Evolutionary conservation across 1,139 yeast genomes (phyloP), one percentile per base, ranked within the genome.

Genomic region (Sugiyamaella xylanicola): DNA sequence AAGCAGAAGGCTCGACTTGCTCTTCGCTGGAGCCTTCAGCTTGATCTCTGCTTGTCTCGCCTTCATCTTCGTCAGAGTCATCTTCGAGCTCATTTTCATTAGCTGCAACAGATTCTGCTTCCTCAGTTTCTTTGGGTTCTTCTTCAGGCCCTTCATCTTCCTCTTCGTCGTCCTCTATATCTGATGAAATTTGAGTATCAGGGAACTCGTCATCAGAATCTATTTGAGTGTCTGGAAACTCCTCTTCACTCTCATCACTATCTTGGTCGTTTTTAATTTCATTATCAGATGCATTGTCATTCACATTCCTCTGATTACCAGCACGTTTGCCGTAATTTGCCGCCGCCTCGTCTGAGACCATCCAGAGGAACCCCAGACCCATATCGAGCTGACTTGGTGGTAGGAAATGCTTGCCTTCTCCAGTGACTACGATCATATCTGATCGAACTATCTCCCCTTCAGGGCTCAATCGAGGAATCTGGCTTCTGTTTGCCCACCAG

Each of bases 311-410:
- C 9, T 20, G 8, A n/a, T 32, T 63, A 20, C 60, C 62, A 13
- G 51, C 61, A 11, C 47, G 59, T 52, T 84, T 72, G 35, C 72
- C 73, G 55, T 81, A 78, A 56, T 73, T 75, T 19, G 67, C 68
- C 2, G 79, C 71, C 0, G 84, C 76, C 15, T 74, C 81, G 50
- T 81, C 85, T 62, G 83, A 85, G 4, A 85, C 81, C 54, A 86
- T 74, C 86, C 95, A 88, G 58, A 88, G 69, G 57, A 93, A 79
- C 0, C 89, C 97, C 60, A 91, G 77, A 0, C 99, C 99, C 95
- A 93, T 87, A 0, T 85, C 92, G 64, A 91, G 72, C 64, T 86
- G 95, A 15, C 85, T 79, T 1, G 97, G 96, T 0, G 96, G 95
- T 64, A 92, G 74, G 60, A 74, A 81, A 22, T 79, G 82, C 67